phyloP scores from a whole-genome alignment of 2,329 filamentous ascomycete species.

The Hypoxylon sp. region DNA sequence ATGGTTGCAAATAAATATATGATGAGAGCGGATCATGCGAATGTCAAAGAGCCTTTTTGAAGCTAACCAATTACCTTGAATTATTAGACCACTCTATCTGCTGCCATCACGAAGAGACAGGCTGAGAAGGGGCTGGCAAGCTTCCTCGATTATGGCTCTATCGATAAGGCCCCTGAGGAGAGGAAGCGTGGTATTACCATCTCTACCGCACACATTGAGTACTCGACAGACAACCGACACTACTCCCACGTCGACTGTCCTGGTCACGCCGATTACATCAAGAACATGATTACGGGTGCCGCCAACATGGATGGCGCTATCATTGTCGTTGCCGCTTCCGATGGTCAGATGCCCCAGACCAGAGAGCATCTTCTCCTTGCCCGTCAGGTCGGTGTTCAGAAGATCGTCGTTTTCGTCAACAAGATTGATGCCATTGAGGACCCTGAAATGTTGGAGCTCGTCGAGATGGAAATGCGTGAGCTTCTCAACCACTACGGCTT shows the following conservation, averaged over 20 bases:
- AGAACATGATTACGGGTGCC: slow-evolving; percentile 99
- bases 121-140: slow-evolving; percentile 92
- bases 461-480: slow-evolving; percentile 99
- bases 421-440: slow-evolving; percentile 98
- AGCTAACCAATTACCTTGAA: slow-evolving; percentile 31
- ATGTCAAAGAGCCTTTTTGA: slow-evolving; percentile 41
- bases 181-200: slow-evolving; percentile 99
- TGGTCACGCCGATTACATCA: slow-evolving; percentile 99
- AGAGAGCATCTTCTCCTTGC: slow-evolving; percentile 97
- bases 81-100: slow-evolving; percentile 92
- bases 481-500: slow-evolving; percentile 93
- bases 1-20: slow-evolving; percentile 49
- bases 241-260: slow-evolving; percentile 99
- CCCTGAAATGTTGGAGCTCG: slow-evolving; percentile 99
- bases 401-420: slow-evolving; percentile 99
- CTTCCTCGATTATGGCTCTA: slow-evolving; percentile 97
- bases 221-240: slow-evolving; percentile 92
- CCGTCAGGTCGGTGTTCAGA: slow-evolving; percentile 97
- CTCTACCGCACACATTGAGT: slow-evolving; percentile 98
- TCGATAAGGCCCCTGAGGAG: slow-evolving; percentile 99
- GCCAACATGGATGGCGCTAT: slow-evolving; percentile 99
- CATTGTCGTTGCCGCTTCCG: slow-evolving; percentile 97
- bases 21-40: neutral
- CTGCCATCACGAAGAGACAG: slow-evolving; percentile 98
- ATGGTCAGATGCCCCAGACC: slow-evolving; percentile 99